Evolutionary conservation across 164 flowering plant species (phyloP), one percentile per base, ranked within the genome.

Genomic region (Magnolia kwangsiensis): DNA sequence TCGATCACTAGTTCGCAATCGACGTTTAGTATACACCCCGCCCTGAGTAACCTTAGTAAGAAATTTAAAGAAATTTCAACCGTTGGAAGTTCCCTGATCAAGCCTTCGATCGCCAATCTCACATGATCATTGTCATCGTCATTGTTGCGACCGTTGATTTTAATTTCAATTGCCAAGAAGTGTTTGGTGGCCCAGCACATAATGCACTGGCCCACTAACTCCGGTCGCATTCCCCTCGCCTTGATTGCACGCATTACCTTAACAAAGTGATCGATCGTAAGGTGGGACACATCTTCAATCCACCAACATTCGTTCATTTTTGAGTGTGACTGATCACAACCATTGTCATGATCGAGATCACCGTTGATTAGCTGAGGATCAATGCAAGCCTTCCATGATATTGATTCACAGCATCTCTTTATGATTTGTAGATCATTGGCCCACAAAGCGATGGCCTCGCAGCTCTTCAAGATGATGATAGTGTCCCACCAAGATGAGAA

Each of bases 401-500:
- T 83, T 49, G 89, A 75, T 50, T 86, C 88, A 1, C 84, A 72
- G 78, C 90, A 86, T 14, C 83, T 67, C 18, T 76, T 77, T 67
- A 72, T 11, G 11, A 88, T 78, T 31, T 75, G 45, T 2, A 86
- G 59, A 27, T 85, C 78, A 19, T 81, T 77, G 58, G 87, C 86
- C 84, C 84, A 83, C 2, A 80, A 71, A 75, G 84, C 78, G 50
- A 87, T 20, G 50, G 77, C 9, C 64, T 87, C 87, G 64, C 88
- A 87, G 59, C 84, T 83, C 75, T 76, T 86, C 14, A 87, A 70
- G 23, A 87, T 77, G 20, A n/a, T 72, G 73, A 87, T 78, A 18
- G 82, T 79, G 75, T 83, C 87, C 74, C 83, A 84, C 90, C 90
- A 87, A 1, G 90, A 84, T 9, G 87, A 79, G n/a, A 82, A 68